Evolutionary conservation across 2,329 filamentous ascomycete genomes (phyloP).

Genomic region (Alternaria arborescens): DNA sequence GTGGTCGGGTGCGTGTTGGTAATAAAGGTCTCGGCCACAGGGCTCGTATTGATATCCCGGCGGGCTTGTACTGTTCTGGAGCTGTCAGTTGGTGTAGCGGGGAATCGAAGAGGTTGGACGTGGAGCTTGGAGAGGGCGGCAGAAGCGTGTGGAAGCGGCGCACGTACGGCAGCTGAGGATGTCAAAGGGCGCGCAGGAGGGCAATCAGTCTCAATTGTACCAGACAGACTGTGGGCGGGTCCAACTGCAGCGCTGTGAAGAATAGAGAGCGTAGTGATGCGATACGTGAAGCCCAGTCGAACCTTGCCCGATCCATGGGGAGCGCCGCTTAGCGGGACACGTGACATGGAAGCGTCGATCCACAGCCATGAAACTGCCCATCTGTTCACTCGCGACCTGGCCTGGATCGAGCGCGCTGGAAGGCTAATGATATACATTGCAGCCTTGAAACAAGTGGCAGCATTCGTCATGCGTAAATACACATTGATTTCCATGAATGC

Average conservation of each 20-base stretch:
- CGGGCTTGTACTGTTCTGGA: slow-evolving; percentile 19
- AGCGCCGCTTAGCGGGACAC: slow-evolving; percentile 24
- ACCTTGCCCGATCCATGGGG: slow-evolving; percentile 20
- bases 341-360: slow-evolving; percentile 24
- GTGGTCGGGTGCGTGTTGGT: slow-evolving; percentile 9
- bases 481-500: neutral
- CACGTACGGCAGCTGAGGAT: slow-evolving; percentile 38
- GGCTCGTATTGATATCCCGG: slow-evolving; percentile 31
- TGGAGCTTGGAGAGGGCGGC: slow-evolving; percentile 29
- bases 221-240: slow-evolving; percentile 27
- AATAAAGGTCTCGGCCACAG: slow-evolving; percentile 12
- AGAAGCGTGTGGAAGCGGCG: slow-evolving; percentile 38
- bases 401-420: neutral
- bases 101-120: slow-evolving; percentile 27
- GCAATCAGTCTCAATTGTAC: slow-evolving; percentile 46
- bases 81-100: slow-evolving; percentile 33
- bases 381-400: slow-evolving; percentile 10
- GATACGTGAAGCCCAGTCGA: slow-evolving; percentile 30
- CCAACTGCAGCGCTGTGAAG: slow-evolving; percentile 45
- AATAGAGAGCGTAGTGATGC: slow-evolving; percentile 52
- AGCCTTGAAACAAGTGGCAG: neutral
- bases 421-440: neutral
- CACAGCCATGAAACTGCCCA: slow-evolving; percentile 16
- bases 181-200: slow-evolving; percentile 35
- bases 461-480: neutral